Base-by-base conservation (phyloP, 306 rosid species). In the Gastrolobium bilobum region DNA sequence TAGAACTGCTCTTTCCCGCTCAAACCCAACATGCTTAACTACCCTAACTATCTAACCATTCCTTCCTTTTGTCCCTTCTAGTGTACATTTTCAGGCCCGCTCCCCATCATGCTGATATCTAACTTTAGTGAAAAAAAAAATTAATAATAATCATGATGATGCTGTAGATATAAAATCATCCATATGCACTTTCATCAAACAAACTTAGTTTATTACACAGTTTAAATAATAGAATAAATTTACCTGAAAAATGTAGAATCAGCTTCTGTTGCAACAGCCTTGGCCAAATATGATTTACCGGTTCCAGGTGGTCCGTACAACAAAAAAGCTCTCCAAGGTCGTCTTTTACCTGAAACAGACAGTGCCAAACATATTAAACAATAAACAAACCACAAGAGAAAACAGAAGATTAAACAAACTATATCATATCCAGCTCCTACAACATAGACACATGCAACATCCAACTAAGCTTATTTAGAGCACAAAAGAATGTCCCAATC, bases 201-300 rank as follows among this genome's bases (percentile, higher is more conserved):
- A 80, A 54, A 80, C 43, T 37, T 46, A 48, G 38, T 52, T 37
- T 4, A 50, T 31, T 39, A 50, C 35, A 29, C 40, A 48, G 2
- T 4, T 69, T 11, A 68, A 47, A n/a, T 29, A 37, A 65, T 6
- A 34, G 39, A 69, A 4, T 42, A 40, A 50, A 46, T 13, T 4
- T 53, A 96, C 99, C 99, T 96, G 88, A 87, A 96, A 88, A 96
- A 96, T 26, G 99, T 96, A 42, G 99, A 96, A 35, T 96, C 99
- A 5, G 99, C 98, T 87, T 96, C 99, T 3, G 98, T 96, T 40
- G 99, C 99, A 85, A 96, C 99, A 35, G 99, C 99, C 88, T 96
- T 96, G 67, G 99, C 99, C 89, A 96, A 84, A 86, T 96, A 96
- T 30, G 99, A 96, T 88, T 96, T 96, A 56, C 99, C 99, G 5